phyloP scores from a whole-genome alignment of 805 yeast genomes.

The Candida coleopterorum region DNA sequence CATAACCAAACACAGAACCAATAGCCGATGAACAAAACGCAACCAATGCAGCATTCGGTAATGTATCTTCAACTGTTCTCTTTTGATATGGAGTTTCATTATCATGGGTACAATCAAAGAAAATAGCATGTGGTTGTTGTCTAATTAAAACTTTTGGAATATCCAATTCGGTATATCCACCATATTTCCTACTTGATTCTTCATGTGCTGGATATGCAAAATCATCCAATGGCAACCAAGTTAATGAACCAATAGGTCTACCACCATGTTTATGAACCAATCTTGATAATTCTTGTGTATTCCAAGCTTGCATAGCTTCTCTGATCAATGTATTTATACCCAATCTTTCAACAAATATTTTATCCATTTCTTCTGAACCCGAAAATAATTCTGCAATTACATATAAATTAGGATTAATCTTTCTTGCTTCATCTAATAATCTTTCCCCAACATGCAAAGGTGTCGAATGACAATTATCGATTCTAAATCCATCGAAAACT shows the following conservation, averaged over 20 bases:
- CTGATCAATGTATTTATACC: conserved; percentile 87
- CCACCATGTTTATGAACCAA: conserved; percentile 93
- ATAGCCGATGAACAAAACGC: conserved; percentile 90
- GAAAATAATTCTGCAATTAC: conserved; percentile 93
- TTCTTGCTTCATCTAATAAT: conserved; percentile 82
- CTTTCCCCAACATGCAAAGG: conserved; percentile 93
- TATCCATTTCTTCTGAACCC: conserved; percentile 89
- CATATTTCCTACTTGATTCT: conserved; percentile 27
- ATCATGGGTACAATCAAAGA: conserved; percentile 98
- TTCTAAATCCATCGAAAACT: conserved; percentile 80
- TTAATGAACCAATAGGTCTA: conserved; percentile 87
- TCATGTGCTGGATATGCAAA: conserved; percentile 60
- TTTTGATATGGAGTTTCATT: conserved; percentile 86
- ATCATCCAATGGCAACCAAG: conserved; percentile 73
- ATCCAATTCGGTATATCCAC: conserved; percentile 55
- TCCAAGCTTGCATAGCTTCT: conserved; percentile 97
- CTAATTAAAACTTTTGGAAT: conserved; percentile 63
- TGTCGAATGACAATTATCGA: conserved; percentile 95
- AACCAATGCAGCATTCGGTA: conserved; percentile 92
- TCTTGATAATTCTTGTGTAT: conserved; percentile 78
- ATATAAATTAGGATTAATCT: conserved; percentile 76
- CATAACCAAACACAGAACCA: conserved; percentile 92
- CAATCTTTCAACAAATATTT: conserved; percentile 81
- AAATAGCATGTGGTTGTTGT: conserved; percentile 84
- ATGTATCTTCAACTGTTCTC: conserved; percentile 89